Conservation (phyloP, 2,329 filamentous ascomycete genomes). For the Stagonosporopsis rhizophila region DNA sequence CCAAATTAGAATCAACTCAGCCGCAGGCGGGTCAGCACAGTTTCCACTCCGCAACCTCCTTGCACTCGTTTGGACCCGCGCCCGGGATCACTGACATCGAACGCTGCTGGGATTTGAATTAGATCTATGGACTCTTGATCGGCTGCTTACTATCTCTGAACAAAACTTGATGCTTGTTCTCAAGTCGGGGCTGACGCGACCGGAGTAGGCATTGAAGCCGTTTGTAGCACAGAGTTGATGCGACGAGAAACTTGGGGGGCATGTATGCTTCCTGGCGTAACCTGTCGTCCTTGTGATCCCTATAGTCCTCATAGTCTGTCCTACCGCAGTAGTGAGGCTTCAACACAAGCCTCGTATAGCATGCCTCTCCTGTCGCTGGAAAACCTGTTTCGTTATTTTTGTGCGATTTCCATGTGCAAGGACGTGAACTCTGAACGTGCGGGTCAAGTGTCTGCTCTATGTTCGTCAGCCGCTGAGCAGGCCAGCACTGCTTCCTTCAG, state of each 20-base stretch:
- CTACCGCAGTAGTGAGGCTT: not conserved
- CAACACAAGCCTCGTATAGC: not conserved
- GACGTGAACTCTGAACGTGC: not conserved
- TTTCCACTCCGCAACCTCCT: slow-evolving; percentile 1
- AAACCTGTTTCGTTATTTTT: not conserved
- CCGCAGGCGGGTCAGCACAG: slow-evolving; percentile 13
- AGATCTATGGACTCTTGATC: not conserved
- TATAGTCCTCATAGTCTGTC: not conserved
- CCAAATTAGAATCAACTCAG: slow-evolving; percentile 17
- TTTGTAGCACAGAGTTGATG: slow-evolving; percentile 2
- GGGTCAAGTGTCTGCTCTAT: not conserved
- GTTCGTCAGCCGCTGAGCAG: not conserved
- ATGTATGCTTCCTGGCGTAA: not conserved
- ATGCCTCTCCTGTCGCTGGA: not conserved
- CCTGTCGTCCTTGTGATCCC: not conserved
- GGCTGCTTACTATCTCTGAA: not conserved
- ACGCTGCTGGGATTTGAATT: not conserved
- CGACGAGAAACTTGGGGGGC: not conserved
- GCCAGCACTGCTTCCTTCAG: not conserved
- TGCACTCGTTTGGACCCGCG: not conserved
- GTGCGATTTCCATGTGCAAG: not conserved
- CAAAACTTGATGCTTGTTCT: not conserved
- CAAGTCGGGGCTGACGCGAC: not conserved
- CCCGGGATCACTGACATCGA: not conserved
- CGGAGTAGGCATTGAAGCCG: not conserved